Evolutionary conservation across 2,329 filamentous ascomycete genomes (phyloP), one percentile per base, ranked within the genome.

Genomic region (Diplodia corticola): DNA sequence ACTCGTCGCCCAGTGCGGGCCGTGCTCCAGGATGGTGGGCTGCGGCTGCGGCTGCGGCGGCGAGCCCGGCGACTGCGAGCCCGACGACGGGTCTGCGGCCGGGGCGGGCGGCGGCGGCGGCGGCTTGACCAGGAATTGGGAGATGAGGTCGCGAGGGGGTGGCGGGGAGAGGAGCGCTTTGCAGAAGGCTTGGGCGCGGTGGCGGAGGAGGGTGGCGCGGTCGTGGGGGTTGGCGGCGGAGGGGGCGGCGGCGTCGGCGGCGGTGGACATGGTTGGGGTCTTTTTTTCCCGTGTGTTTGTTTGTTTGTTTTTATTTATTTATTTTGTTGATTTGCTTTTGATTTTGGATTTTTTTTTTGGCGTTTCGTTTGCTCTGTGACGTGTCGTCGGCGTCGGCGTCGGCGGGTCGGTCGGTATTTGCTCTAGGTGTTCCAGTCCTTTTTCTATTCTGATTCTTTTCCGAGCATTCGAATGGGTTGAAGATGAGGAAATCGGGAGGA

Each of bases 21-120:
- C 63, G 53, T 65, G 63, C 13, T 65, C 63, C 22, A 50, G 40
- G 53, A 65, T 59, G 17, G 40, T 49, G 12, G 63, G 63, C 12
- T 10, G 9, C 12, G 40, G 17, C 17, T n/a, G 17, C 17, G n/a
- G 12, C 9, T 44, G 24, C 2, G 37, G 17, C 17, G 57, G 33
- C 24, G 28, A n/a, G n/a, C n/a, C n/a, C n/a, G n/a, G n/a, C n/a
- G n/a, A n/a, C n/a, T n/a, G n/a, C n/a, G n/a, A n/a, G n/a, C n/a
- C n/a, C n/a, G n/a, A n/a, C n/a, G n/a, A n/a, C n/a, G n/a, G n/a
- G n/a, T n/a, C n/a, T n/a, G n/a, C n/a, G n/a, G n/a, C n/a, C n/a
- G n/a, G n/a, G n/a, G n/a, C 40, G 40, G n/a, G 12, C 9, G 59
- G 24, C 2, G 37, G 17, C 17, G 57, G 33, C 24, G 28, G 10